These are phyloP conservation scores for Saccharomycopsis phalli DNA, from an alignment of 1,139 yeast genomes.

Conservation along the genomic window DNA sequence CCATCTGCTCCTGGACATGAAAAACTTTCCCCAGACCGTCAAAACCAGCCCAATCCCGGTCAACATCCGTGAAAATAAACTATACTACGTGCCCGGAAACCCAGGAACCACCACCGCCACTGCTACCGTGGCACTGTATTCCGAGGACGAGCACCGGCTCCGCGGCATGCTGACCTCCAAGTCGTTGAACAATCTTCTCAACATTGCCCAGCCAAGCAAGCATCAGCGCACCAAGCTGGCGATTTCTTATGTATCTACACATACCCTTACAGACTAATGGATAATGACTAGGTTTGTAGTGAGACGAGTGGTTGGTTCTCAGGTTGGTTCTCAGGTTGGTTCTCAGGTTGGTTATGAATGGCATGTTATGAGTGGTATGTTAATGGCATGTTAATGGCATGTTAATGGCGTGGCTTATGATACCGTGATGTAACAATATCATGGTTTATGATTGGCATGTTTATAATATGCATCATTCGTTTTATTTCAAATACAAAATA, in stretches of 20 bases:
- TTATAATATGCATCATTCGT: too few species aligned
- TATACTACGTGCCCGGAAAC: conserved; percentile 6
- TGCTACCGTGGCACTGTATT: neutral
- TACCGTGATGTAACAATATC: too few species aligned
- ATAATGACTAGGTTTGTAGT: too few species aligned
- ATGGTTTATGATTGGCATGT: too few species aligned
- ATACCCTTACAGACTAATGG: conserved; percentile 10
- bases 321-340: too few species aligned
- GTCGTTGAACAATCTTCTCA: conserved; percentile 18
- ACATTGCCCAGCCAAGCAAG: conserved; percentile 2
- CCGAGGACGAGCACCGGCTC: neutral
- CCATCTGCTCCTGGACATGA: neutral
- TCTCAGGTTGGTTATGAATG: too few species aligned
- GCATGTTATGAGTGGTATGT: too few species aligned
- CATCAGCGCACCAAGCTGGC: conserved; percentile 16
- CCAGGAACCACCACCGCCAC: neutral
- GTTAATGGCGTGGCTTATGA: too few species aligned
- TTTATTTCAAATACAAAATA: too few species aligned
- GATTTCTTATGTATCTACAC: conserved; percentile 14
- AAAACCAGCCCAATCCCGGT: conserved; percentile 19
- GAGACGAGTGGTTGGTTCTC: too few species aligned
- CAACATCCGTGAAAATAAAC: conserved; percentile 18
- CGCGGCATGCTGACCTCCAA: conserved; percentile 14
- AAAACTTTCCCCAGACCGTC: conserved; percentile 16
- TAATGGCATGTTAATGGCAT: too few species aligned